phyloP scores from a whole-genome alignment of 1,284 basidiomycete genomes.

The Fistulinella cinereoalba region DNA sequence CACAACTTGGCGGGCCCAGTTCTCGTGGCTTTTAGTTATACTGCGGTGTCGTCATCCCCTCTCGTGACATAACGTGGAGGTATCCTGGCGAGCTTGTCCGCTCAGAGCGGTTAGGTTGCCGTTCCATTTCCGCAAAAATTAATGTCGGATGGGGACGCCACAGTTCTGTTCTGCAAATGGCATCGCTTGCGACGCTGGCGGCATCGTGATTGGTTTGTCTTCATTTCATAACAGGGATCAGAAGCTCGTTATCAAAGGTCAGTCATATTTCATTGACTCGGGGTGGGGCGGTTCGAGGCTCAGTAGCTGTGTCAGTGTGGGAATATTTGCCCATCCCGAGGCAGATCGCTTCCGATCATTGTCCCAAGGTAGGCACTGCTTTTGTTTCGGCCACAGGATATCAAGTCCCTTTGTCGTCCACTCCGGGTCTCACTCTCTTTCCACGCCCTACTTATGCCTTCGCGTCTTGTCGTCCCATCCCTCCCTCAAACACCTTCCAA shows the following conservation, averaged over 20 bases:
- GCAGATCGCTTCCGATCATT: constrained; percentile 21
- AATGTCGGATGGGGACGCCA: constrained; percentile 18
- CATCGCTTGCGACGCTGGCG: background rate
- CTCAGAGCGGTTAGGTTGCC: background rate
- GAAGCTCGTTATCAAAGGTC: background rate
- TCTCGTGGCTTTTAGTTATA: background rate
- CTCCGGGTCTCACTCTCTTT: constrained; percentile 23
- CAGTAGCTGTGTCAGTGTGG: constrained; percentile 5
- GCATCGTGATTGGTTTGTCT: background rate
- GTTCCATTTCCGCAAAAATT: constrained; percentile 9
- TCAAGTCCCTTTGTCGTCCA: constrained; percentile 29
- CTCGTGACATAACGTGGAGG: constrained; percentile 6
- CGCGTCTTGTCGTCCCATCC: constrained; percentile 13
- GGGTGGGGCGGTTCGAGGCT: background rate
- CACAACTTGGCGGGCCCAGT: background rate
- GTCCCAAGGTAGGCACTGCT: constrained; percentile 29
- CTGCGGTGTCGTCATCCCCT: constrained; percentile 16
- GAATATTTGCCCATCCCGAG: constrained; percentile 3
- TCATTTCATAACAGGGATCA: constrained; percentile 11
- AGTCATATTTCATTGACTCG: constrained; percentile 1
- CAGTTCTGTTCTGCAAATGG: constrained; percentile 6
- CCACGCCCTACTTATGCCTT: constrained; percentile 29
- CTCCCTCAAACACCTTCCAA: constrained; percentile 7
- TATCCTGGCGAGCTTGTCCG: background rate
- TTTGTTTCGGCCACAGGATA: constrained; percentile 35